A percentile compares a stretch with the other conserved stretches of the same genome.
Conservation (phyloP, 1,139 yeast species). For the Hanseniaspora sp. region DNA sequence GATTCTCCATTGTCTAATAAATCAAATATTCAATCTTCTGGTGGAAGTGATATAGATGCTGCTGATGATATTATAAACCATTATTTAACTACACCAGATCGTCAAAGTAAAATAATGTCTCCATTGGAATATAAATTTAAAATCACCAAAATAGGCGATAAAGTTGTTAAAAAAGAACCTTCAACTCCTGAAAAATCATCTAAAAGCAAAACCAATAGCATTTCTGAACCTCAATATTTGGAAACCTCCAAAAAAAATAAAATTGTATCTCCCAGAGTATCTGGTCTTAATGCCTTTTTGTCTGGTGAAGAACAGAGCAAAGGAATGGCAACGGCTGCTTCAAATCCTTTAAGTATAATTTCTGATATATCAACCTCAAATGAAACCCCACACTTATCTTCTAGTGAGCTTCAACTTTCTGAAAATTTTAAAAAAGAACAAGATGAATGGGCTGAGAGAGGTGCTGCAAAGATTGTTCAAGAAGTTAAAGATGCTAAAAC, state of each 20-base stretch:
- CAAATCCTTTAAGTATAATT: not conserved
- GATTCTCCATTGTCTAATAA: not conserved
- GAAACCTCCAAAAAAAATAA: not conserved
- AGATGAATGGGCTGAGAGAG: conserved; percentile 32
- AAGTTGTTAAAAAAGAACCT: not conserved
- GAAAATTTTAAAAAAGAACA: conserved; percentile 22
- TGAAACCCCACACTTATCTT: conserved; percentile 13
- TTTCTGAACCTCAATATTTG: not conserved
- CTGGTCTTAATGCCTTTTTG: not conserved
- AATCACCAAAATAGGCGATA: not conserved
- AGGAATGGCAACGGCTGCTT: not conserved
- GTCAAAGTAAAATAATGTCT: not conserved
- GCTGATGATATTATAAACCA: conserved; percentile 12
- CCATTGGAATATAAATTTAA: not conserved
- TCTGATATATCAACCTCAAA: not conserved
- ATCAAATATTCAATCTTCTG: not conserved
- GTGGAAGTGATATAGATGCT: conserved; percentile 3
- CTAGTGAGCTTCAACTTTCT: conserved; percentile 18
- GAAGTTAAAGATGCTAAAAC: conserved; percentile 36
- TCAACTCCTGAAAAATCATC: not conserved
- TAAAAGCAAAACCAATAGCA: not conserved
- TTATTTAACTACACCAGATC: not conserved
- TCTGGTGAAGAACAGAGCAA: conserved; percentile 9
- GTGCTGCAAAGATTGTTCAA: conserved; percentile 44
- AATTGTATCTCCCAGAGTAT: not conserved